A percentile compares a stretch with the other conserved stretches of the same genome.
Evolutionary conservation across 148 eudicot species (phyloP).

Genomic region (Heliamphora exappendiculata): DNA sequence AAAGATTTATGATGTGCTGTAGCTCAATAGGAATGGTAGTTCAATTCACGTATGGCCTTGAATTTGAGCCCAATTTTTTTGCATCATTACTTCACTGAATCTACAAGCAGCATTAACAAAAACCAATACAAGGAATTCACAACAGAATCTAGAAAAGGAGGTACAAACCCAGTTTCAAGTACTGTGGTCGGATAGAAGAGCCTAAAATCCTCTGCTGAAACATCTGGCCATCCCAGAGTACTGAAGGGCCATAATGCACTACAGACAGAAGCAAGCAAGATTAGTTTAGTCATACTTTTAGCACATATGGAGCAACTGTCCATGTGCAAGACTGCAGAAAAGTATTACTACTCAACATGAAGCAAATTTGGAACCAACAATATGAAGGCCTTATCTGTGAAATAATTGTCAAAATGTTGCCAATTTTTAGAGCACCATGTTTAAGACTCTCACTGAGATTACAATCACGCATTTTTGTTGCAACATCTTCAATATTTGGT

Average conservation of each 20-base stretch:
- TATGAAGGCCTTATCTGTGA: not conserved
- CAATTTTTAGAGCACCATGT: not conserved
- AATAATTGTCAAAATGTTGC: not conserved
- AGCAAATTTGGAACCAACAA: not conserved
- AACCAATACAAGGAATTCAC: slow-evolving; percentile 1
- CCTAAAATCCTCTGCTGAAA: slow-evolving; percentile 68
- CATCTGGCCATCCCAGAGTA: slow-evolving; percentile 97
- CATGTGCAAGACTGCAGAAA: not conserved
- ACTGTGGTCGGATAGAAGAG: slow-evolving; percentile 87
- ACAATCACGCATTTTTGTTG: not conserved
- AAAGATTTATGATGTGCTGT: too few relatives aligned
- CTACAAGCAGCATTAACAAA: not conserved
- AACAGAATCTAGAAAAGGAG: slow-evolving; percentile 1
- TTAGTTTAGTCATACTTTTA: not conserved
- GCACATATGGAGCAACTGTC: not conserved
- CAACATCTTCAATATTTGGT: not conserved
- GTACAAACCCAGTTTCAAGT: slow-evolving; percentile 88
- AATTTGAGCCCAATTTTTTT: not conserved
- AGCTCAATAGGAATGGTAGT: not conserved
- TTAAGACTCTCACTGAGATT: not conserved
- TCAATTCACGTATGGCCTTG: not conserved
- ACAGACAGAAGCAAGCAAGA: slow-evolving; percentile 17
- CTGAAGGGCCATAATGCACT: slow-evolving; percentile 97
- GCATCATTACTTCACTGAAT: not conserved
- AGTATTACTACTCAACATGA: not conserved